Percentiles rank a stretch among this genome's conserved stretches.
Conservation (phyloP, 1,139 yeast genomes). For the Debaryomyces nepalensis region DNA sequence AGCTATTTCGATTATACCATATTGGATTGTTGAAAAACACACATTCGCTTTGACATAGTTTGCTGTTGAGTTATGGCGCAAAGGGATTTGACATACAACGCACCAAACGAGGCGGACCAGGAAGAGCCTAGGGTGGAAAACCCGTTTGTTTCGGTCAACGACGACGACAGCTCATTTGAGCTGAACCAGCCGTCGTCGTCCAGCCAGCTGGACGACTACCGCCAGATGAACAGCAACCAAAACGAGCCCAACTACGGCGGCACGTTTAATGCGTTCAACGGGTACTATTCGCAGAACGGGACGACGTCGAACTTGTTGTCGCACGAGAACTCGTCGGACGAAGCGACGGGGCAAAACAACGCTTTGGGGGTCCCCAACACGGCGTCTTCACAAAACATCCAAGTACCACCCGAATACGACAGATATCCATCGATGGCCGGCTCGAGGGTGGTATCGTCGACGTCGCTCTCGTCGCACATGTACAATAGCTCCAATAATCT, state of each 20-base stretch:
- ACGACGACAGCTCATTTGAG: slow-evolving; percentile 32
- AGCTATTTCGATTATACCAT: not conserved
- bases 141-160: slow-evolving; percentile 34
- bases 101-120: slow-evolving; percentile 23
- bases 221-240: slow-evolving; percentile 17
- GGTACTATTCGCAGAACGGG: slow-evolving; percentile 48
- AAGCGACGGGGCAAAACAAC: slow-evolving; percentile 11
- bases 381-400: slow-evolving; percentile 22
- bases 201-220: slow-evolving; percentile 22
- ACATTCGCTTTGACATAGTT: not conserved
- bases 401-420: slow-evolving; percentile 59
- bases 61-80: slow-evolving; percentile 29
- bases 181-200: slow-evolving; percentile 4
- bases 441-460: slow-evolving; percentile 51
- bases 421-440: slow-evolving; percentile 60
- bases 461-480: slow-evolving; percentile 42
- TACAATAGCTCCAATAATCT: slow-evolving; percentile 13
- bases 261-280: slow-evolving; percentile 45
- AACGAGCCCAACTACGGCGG: slow-evolving; percentile 35
- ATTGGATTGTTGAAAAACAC: not conserved
- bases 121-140: slow-evolving; percentile 23
- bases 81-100: slow-evolving; percentile 41
- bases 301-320: slow-evolving; percentile 47
- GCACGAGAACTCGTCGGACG: slow-evolving; percentile 31
- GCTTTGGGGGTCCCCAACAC: not conserved